These are phyloP conservation scores for Cicer bijugum DNA, from an alignment of 306 rosid species.

Conservation along the genomic window DNA sequence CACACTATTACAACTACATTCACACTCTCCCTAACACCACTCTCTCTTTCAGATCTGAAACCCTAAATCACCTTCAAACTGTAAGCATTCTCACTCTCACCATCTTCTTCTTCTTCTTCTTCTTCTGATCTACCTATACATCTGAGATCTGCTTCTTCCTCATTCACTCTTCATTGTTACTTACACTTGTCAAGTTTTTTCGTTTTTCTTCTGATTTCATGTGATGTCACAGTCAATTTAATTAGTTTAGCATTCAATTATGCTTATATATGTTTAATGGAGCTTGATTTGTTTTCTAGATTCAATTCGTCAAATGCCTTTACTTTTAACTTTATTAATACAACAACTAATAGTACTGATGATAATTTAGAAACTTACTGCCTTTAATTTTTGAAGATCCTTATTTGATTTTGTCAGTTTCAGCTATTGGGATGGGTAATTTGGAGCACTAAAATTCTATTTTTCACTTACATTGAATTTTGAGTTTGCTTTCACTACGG, in stretches of 20 bases:
- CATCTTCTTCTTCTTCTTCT: background rate
- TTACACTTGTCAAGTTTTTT: background rate
- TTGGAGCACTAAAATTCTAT: conserved; percentile 12
- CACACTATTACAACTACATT: background rate
- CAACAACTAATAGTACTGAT: background rate
- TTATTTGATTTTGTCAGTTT: conserved; percentile 2
- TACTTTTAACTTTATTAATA: background rate
- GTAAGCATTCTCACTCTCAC: background rate
- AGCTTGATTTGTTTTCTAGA: conserved; percentile 21
- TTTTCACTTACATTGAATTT: background rate
- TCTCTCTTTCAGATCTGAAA: conserved; percentile 13
- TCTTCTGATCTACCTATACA: background rate
- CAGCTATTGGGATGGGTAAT: background rate
- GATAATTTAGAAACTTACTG: background rate
- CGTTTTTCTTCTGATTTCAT: background rate
- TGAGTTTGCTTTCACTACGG: background rate
- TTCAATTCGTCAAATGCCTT: conserved; percentile 5
- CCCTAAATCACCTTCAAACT: background rate
- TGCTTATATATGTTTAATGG: background rate
- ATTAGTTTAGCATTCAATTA: conserved; percentile 8
- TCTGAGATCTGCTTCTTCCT: background rate
- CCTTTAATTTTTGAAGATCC: conserved; percentile 5
- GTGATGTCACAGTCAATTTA: background rate
- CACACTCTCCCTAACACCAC: background rate
- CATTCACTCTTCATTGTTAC: no score